These are phyloP conservation scores for Amylostereum chailletii DNA, from an alignment of 1,284 basidiomycete genomes.

Conservation along the genomic window DNA sequence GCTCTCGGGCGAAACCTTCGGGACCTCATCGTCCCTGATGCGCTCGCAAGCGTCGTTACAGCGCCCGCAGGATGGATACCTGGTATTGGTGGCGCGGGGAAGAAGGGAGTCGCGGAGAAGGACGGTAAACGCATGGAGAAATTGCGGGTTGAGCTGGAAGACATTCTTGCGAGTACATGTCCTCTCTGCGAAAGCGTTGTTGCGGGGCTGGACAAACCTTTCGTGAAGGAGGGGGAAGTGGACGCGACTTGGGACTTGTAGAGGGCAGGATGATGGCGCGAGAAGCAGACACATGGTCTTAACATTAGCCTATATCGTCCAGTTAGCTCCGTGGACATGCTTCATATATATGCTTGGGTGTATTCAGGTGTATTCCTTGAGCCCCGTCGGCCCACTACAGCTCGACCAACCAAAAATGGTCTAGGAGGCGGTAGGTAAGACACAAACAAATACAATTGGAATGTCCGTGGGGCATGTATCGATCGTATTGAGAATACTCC, in stretches of 20 bases:
- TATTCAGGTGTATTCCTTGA: too few species aligned
- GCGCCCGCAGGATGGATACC: constrained; percentile 59
- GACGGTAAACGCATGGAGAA: constrained; percentile 59
- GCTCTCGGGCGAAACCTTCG: constrained; percentile 83
- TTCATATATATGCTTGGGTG: too few species aligned
- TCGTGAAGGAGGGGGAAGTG: constrained; percentile 73
- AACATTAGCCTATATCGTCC: too few species aligned
- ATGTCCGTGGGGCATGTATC: too few species aligned
- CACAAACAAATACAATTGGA: too few species aligned
- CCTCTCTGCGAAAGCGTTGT: constrained; percentile 88
- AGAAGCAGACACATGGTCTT: too few species aligned
- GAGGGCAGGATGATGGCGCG: neutral
- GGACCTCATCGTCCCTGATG: constrained; percentile 88
- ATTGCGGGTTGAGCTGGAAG: constrained; percentile 76
- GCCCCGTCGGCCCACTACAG: too few species aligned
- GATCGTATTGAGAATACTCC: too few species aligned
- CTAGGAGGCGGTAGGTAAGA: too few species aligned
- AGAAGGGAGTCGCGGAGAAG: constrained; percentile 33
- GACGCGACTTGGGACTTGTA: constrained; percentile 79
- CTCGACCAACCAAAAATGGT: too few species aligned
- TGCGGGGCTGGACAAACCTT: constrained; percentile 78
- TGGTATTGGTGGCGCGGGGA: constrained; percentile 39
- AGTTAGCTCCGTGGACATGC: too few species aligned
- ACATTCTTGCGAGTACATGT: constrained; percentile 79
- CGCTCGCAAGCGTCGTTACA: constrained; percentile 67